Evolutionary conservation across 2,329 filamentous ascomycete species (phyloP).

Genomic region (Cladorrhinum sp.): DNA sequence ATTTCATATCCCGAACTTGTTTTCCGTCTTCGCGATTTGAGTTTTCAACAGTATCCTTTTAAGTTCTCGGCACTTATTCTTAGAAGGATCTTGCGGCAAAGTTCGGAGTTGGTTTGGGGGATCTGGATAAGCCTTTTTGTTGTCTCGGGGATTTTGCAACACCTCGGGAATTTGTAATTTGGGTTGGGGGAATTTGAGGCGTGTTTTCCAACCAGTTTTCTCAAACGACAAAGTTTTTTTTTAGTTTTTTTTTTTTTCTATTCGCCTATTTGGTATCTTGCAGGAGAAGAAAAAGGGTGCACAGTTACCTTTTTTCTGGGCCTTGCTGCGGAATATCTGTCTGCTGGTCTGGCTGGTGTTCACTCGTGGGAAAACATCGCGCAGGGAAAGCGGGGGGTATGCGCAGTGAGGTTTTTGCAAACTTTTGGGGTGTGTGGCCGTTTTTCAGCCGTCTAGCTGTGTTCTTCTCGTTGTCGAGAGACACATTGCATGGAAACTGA

Average conservation of each 20-base stretch:
- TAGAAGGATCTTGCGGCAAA: neutral
- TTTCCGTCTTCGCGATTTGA: neutral
- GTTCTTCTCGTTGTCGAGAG: too few relatives aligned
- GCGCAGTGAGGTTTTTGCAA: too few relatives aligned
- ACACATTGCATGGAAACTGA: too few relatives aligned
- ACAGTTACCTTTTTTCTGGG: too few relatives aligned
- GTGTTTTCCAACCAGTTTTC: neutral
- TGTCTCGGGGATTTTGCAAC: neutral
- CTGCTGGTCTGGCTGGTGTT: neutral
- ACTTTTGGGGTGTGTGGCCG: too few relatives aligned
- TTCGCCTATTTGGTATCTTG: neutral
- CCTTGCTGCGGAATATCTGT: neutral
- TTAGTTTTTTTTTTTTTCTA: neutral
- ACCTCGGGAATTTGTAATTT: neutral
- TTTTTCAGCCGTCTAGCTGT: too few relatives aligned
- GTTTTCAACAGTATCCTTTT: neutral
- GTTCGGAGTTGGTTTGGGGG: neutral
- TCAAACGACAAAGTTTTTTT: neutral
- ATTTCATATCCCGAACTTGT: neutral
- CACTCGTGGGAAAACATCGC: neutral
- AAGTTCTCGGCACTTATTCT: neutral
- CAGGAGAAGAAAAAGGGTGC: too few relatives aligned
- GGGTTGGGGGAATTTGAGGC: neutral
- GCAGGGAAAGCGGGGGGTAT: neutral
- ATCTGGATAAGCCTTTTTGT: neutral